These are phyloP conservation scores for Laburnicola sp. DNA, from an alignment of 2,329 filamentous ascomycete species.

Conservation along the genomic window DNA sequence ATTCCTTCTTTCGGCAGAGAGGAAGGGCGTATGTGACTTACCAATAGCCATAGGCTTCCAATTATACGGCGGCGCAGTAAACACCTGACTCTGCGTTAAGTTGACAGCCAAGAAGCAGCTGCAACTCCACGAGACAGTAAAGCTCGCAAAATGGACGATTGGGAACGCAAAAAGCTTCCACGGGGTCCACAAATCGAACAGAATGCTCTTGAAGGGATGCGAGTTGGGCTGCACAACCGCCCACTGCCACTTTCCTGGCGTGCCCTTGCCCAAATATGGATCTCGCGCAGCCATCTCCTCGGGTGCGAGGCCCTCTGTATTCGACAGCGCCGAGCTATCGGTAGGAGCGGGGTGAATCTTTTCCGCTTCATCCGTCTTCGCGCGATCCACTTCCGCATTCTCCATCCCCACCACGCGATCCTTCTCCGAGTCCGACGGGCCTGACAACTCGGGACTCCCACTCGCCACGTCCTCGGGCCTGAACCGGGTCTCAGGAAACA, in stretches of 20 bases:
- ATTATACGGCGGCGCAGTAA: slow-evolving; percentile 60
- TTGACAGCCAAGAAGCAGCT: slow-evolving; percentile 63
- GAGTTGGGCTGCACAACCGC: slow-evolving; percentile 55
- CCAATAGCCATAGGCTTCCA: slow-evolving; percentile 54
- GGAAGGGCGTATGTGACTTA: slow-evolving; percentile 4
- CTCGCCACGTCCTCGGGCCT: slow-evolving; percentile 50
- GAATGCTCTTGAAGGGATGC: slow-evolving; percentile 51
- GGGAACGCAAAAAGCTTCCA: slow-evolving; percentile 66
- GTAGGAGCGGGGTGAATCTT: slow-evolving; percentile 32
- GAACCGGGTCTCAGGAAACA: slow-evolving; percentile 67
- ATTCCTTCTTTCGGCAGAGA: background rate
- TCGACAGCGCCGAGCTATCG: slow-evolving; percentile 19
- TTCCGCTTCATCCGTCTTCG: slow-evolving; percentile 26
- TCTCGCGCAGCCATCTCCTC: slow-evolving; percentile 52
- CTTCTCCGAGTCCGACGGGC: slow-evolving; percentile 24
- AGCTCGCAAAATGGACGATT: slow-evolving; percentile 64
- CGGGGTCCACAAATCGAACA: slow-evolving; percentile 62
- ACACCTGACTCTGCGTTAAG: slow-evolving; percentile 60
- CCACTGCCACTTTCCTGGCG: slow-evolving; percentile 61
- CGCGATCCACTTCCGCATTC: slow-evolving; percentile 9
- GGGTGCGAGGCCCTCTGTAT: slow-evolving; percentile 27
- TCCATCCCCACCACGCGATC: slow-evolving; percentile 15
- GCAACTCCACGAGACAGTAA: slow-evolving; percentile 64
- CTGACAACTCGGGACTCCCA: slow-evolving; percentile 8
- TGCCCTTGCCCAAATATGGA: slow-evolving; percentile 60